These are phyloP conservation scores for Acanthamoeba healyi DNA, from an alignment of 208 protist genomes.

Conservation along the genomic window DNA sequence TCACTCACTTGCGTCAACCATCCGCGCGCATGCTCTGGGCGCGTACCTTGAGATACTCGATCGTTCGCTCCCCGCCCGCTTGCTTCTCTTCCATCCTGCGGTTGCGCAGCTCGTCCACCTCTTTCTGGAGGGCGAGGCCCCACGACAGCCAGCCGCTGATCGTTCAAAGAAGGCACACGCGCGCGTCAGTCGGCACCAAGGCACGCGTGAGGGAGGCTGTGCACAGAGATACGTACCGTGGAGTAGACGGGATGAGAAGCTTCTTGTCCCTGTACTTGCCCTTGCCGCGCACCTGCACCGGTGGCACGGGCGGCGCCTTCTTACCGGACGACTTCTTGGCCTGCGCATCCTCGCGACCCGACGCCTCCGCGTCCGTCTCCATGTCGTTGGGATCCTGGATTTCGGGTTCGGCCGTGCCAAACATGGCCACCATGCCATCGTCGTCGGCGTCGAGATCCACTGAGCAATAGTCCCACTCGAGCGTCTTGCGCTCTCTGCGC, in stretches of 20 bases:
- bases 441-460: not conserved
- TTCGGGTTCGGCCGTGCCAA: not conserved
- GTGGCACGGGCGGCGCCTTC: not conserved
- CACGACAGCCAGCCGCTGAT: conserved; percentile 33
- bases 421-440: not conserved
- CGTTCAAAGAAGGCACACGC: too few relatives aligned
- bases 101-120: conserved; percentile 22
- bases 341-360: not conserved
- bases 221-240: not conserved
- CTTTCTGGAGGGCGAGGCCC: conserved; percentile 46
- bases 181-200: too few relatives aligned
- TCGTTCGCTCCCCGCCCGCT: not conserved
- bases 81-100: conserved; percentile 3
- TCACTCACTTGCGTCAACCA: not conserved
- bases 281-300: not conserved
- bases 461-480: conserved; percentile 47
- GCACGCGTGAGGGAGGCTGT: too few relatives aligned
- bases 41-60: conserved; percentile 20
- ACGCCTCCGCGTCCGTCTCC: not conserved
- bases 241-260: not conserved
- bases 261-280: conserved; percentile 47
- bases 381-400: not conserved
- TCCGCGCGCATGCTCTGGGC: not conserved
- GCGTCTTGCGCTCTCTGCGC: conserved; percentile 3
- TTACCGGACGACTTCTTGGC: not conserved